Conservation (phyloP, 305 asterid genomes). For the Stenogyne calaminthoides region DNA sequence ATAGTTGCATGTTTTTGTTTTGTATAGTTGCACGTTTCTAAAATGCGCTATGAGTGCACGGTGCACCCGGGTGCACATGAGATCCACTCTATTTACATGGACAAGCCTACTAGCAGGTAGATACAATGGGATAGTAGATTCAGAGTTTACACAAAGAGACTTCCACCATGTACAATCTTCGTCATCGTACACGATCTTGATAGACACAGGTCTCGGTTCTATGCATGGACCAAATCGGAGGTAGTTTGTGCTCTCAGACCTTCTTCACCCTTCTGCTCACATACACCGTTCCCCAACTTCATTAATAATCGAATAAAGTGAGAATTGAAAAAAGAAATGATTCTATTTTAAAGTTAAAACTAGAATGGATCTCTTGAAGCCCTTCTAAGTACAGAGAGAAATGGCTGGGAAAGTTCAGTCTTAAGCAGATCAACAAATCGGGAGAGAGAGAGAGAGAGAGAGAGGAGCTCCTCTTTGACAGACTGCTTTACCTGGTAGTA, state of each 20-base stretch:
- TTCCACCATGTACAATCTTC: background rate
- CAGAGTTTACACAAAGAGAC: background rate
- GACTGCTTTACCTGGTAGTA: background rate
- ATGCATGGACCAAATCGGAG: background rate
- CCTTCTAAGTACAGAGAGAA: background rate
- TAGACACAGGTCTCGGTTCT: background rate
- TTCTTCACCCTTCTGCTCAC: background rate
- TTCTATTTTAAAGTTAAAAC: background rate
- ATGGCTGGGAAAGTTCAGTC: background rate
- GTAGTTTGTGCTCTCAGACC: background rate
- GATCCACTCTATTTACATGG: background rate
- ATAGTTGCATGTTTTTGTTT: too few species aligned
- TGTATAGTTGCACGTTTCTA: too few species aligned
- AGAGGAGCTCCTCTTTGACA: too few species aligned
- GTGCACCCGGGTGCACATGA: too few species aligned
- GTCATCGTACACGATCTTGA: background rate
- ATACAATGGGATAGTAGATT: too few species aligned
- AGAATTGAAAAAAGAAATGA: background rate
- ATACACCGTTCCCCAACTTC: background rate
- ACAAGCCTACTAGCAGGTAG: too few species aligned
- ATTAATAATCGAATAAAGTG: background rate
- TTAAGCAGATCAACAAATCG: background rate
- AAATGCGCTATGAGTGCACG: too few species aligned
- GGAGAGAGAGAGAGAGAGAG: too few species aligned
- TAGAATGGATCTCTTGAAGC: background rate